Evolutionary conservation across 305 asterid species (phyloP).

Genomic region (Rubia balearica): DNA sequence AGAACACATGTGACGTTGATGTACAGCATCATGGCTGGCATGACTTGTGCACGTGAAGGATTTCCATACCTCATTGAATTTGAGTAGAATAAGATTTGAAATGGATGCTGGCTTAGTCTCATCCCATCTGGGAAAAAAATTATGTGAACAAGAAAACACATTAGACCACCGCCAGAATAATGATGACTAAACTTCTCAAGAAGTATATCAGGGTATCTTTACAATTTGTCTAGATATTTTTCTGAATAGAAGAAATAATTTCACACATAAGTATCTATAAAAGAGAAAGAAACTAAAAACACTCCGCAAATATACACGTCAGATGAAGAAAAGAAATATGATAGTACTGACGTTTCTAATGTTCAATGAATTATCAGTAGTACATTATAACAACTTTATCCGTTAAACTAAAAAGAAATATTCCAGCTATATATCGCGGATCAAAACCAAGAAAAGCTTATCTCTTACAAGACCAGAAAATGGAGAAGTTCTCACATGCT

Average conservation of each 20-base stretch:
- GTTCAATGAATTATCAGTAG: conserved; percentile 3
- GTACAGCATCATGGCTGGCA: not conserved
- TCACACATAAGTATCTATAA: not conserved
- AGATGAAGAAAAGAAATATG: not conserved
- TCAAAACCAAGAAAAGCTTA: not conserved
- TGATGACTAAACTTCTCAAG: not conserved
- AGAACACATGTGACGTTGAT: not conserved
- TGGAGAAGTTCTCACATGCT: too few species aligned
- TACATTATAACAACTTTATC: not conserved
- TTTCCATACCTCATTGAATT: conserved; percentile 67
- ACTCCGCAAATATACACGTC: not conserved
- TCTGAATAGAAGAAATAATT: not conserved
- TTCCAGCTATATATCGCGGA: not conserved
- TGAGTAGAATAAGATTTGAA: conserved; percentile 75
- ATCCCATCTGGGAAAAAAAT: conserved; percentile 77
- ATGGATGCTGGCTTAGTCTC: conserved; percentile 63
- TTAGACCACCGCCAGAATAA: conserved; percentile 5
- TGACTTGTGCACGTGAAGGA: not conserved
- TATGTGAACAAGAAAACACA: conserved; percentile 14
- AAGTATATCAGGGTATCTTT: not conserved
- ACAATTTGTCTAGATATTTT: not conserved
- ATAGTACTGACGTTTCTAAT: not conserved
- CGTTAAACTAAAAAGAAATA: not conserved
- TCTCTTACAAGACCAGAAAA: not conserved
- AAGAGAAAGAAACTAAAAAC: not conserved